Percentiles rank a stretch among this genome's conserved stretches.
phyloP scores from a whole-genome alignment of 345 rosid species.

The Eucalyptus polyanthemos region DNA sequence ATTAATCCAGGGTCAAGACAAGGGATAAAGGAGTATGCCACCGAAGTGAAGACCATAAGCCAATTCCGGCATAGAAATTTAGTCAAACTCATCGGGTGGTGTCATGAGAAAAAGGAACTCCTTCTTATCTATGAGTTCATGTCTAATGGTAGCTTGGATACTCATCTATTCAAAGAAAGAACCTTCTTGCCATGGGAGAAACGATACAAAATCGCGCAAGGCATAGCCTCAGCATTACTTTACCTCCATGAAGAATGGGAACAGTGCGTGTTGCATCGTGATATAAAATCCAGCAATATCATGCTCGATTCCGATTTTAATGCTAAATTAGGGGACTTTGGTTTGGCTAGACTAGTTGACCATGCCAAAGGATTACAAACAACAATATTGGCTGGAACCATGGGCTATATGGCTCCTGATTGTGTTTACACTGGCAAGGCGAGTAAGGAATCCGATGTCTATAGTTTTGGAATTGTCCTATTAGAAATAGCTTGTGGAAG shows the following conservation, averaged over 20 bases:
- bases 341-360: background rate
- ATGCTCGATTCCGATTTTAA: background rate
- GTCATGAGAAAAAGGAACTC: background rate
- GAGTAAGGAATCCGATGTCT: background rate
- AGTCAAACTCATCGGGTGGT: background rate
- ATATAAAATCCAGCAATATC: background rate
- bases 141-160: background rate
- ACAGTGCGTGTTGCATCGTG: background rate
- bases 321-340: background rate
- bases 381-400: background rate
- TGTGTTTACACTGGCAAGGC: background rate
- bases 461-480: background rate
- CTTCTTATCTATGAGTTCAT: background rate
- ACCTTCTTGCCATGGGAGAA: background rate
- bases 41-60: background rate
- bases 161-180: background rate
- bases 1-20: background rate
- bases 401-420: background rate
- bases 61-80: background rate
- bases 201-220: background rate
- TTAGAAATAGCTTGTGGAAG: background rate
- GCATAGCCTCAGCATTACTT: background rate
- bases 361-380: background rate
- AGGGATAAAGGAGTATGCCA: background rate
- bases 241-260: background rate